A percentile compares a stretch with the other conserved stretches of the same genome.
phyloP scores from a whole-genome alignment of 148 eudicot genomes.

The Persicaria maculosa region DNA sequence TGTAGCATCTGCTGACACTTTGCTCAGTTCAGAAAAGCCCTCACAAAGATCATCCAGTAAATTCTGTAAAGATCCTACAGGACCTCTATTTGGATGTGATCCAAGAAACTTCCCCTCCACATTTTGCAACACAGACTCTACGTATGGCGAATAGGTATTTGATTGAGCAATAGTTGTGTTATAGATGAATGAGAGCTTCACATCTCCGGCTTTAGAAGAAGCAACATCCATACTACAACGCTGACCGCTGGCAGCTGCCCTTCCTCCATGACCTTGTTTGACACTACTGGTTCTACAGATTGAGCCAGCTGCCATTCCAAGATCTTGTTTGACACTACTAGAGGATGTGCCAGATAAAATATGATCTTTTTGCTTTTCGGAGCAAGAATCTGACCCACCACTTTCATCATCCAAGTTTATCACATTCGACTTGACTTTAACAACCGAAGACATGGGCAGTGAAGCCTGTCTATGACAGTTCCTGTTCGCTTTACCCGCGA shows the following conservation, averaged over 20 bases:
- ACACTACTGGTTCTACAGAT: neutral
- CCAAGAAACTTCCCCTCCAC: conserved; percentile 38
- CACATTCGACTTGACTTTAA: neutral
- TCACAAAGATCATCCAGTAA: conserved; percentile 46
- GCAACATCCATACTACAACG: conserved; percentile 34
- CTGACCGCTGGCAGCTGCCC: conserved; percentile 8
- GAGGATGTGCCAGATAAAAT: conserved; percentile 18
- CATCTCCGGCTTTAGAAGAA: conserved; percentile 42
- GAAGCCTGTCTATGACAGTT: neutral
- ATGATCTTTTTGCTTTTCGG: conserved; percentile 29
- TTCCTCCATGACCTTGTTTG: conserved; percentile 17
- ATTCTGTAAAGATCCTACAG: conserved; percentile 28
- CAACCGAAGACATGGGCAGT: conserved; percentile 8
- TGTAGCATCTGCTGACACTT: conserved; percentile 16
- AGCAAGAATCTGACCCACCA: neutral
- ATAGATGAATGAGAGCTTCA: conserved; percentile 34
- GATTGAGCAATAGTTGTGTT: conserved; percentile 16
- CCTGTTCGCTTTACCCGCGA: conserved; percentile 22
- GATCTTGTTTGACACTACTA: conserved; percentile 16
- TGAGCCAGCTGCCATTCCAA: neutral
- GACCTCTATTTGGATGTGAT: conserved; percentile 19
- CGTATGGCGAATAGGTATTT: conserved; percentile 13
- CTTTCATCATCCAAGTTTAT: conserved; percentile 10
- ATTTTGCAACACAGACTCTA: conserved; percentile 35
- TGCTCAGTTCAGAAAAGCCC: conserved; percentile 21